These are phyloP conservation scores for Cyclanthera cordifolia DNA, from an alignment of 306 rosid species.

Conservation along the genomic window DNA sequence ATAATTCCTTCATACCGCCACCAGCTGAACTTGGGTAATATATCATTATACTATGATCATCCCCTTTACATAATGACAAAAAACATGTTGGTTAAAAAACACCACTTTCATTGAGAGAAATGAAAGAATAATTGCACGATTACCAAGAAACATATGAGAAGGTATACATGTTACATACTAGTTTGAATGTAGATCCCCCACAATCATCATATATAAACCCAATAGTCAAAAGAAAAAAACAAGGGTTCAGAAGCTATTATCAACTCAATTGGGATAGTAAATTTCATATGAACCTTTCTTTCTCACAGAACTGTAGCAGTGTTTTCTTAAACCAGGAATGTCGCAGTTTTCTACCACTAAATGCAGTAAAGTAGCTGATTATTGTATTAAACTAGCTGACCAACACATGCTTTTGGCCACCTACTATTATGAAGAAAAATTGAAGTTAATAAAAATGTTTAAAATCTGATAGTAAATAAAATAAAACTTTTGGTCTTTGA, in stretches of 20 bases:
- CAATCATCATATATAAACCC: not conserved
- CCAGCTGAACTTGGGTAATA: slow-evolving; percentile 99
- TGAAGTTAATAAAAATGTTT: not conserved
- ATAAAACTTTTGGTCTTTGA: not conserved
- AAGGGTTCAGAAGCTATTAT: not conserved
- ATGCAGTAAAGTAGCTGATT: not conserved
- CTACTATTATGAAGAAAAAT: not conserved
- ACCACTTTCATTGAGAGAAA: not conserved
- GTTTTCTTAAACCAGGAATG: not conserved
- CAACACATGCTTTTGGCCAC: not conserved
- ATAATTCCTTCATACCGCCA: slow-evolving; percentile 96
- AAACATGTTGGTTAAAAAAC: too few relatives aligned
- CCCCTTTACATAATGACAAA: slow-evolving; percentile 53
- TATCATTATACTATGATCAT: slow-evolving; percentile 95
- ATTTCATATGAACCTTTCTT: not conserved
- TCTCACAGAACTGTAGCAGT: not conserved
- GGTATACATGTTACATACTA: not conserved
- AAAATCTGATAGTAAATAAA: not conserved
- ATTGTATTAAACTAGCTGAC: not conserved
- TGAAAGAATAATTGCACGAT: slow-evolving; percentile 16
- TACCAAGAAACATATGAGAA: not conserved
- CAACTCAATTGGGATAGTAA: not conserved
- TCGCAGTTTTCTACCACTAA: not conserved
- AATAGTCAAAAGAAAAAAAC: not conserved
- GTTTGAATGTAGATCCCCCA: not conserved